phyloP scores from a whole-genome alignment of 257 asterid species.

The Dorcoceras hygrometricum region DNA sequence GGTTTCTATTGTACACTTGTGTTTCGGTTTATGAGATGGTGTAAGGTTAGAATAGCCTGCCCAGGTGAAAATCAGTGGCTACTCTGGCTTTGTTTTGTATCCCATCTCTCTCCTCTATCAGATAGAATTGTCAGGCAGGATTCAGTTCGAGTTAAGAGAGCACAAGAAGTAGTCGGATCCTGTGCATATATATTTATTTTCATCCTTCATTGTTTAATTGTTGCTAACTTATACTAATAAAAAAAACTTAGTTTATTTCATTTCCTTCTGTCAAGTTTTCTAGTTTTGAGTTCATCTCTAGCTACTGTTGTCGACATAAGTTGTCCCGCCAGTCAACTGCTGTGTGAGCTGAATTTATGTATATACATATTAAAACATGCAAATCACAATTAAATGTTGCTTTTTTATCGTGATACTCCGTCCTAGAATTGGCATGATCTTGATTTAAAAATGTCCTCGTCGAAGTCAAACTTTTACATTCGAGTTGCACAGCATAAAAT shows the following conservation, averaged over 20 bases:
- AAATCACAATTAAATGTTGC: background rate
- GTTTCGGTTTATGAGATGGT: slow-evolving; percentile 6
- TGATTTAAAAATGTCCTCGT: background rate
- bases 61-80: background rate
- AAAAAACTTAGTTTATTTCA: background rate
- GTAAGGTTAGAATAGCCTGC: slow-evolving; percentile 3
- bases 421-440: background rate
- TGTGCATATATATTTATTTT: background rate
- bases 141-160: background rate
- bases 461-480: background rate
- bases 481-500: background rate
- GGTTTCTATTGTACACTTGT: background rate
- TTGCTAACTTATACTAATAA: background rate
- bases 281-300: too few species aligned
- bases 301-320: background rate
- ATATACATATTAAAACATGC: too few species aligned
- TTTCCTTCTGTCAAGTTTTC: background rate
- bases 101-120: slow-evolving; percentile 5
- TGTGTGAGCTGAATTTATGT: background rate
- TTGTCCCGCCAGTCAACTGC: background rate
- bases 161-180: background rate
- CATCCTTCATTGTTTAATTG: slow-evolving; percentile 4
- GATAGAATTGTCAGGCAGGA: background rate
- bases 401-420: background rate
- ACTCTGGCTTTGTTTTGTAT: background rate